Percentiles rank a stretch among this genome's conserved stretches.
These are phyloP conservation scores for Blastocystis sp. DNA, from an alignment of 352 stramenopile species.

Conservation along the genomic window DNA sequence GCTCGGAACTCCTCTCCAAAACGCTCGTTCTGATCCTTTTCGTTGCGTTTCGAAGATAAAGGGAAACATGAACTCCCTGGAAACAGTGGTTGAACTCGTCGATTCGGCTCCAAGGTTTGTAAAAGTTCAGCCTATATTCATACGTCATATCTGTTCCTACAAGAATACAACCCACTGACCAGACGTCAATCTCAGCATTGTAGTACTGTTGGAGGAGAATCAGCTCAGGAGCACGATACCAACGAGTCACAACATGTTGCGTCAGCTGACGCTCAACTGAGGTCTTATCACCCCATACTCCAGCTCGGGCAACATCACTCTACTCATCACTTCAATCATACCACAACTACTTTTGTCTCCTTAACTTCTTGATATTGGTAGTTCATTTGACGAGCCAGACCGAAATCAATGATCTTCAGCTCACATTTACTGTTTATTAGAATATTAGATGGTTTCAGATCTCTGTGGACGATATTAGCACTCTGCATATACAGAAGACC, in stretches of 20 bases:
- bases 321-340: not conserved
- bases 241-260: slow-evolving; percentile 85
- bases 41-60: slow-evolving; percentile 21
- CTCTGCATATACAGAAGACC: slow-evolving; percentile 82
- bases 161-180: slow-evolving; percentile 85
- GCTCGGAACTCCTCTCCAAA: slow-evolving; percentile 56
- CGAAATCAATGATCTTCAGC: slow-evolving; percentile 83
- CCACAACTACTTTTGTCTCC: not conserved
- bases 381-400: slow-evolving; percentile 80
- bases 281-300: slow-evolving; percentile 63
- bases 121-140: slow-evolving; percentile 38
- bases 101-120: slow-evolving; percentile 54
- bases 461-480: slow-evolving; percentile 83
- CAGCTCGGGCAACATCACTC: slow-evolving; percentile 33
- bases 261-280: slow-evolving; percentile 67
- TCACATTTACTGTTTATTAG: slow-evolving; percentile 90
- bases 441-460: slow-evolving; percentile 89
- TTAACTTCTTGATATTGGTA: slow-evolving; percentile 28
- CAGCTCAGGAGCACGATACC: slow-evolving; percentile 84
- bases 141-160: slow-evolving; percentile 60
- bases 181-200: slow-evolving; percentile 82
- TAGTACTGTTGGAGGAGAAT: slow-evolving; percentile 68
- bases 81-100: slow-evolving; percentile 36
- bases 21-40: slow-evolving; percentile 45
- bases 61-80: slow-evolving; percentile 63